Evolutionary conservation across 306 rosid species (phyloP), one percentile per base, ranked within the genome.

Genomic region (Astragalus glycyphyllos): DNA sequence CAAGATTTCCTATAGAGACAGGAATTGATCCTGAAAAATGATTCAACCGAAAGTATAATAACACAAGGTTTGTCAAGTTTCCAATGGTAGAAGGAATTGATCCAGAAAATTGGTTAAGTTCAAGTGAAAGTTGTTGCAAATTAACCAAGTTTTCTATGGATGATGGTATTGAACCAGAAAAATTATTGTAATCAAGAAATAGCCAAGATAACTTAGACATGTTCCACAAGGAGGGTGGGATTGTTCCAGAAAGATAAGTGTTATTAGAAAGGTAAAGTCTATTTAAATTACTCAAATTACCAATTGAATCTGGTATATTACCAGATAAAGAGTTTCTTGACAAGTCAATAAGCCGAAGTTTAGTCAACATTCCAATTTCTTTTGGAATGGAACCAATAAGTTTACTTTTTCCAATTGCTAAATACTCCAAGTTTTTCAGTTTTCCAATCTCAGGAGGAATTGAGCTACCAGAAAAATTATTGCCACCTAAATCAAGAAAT

Each of bases 311-410:
- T 10, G 83, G 83, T 15, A 79, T 54, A 10, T 23, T 2, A 23
- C 77, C 80, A 11, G 4, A 13, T 6, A 61, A 20, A 45, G 4
- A 0, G 48, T 80, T 80, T 1, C 0, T 0, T 9, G 47, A 20
- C 35, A 80, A 53, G 13, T 64, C 74, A 20, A 75, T 2, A 5
- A 0, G 0, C 1, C 0, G 0, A 9, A 80, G 60, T 6, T 65
- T 74, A 15, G 71, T 50, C 49, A 80, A 13, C 74, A 37, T 55
- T 29, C 84, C 84, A 56, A 75, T 75, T 75, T 70, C 78, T 16
- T 2, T 29, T 0, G 80, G 78, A 50, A 76, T 76, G 4, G 42
- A 6, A 71, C 81, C 84, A 20, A 4, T 11, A 8, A 68, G 54
- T 0, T 5, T 5, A 41, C 10, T 62, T 0, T 0, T 0, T 4